Percentiles rank a stretch among this genome's conserved stretches.
phyloP scores from a whole-genome alignment of 2,329 filamentous ascomycete genomes.

The Sphaceloma murrayae region DNA sequence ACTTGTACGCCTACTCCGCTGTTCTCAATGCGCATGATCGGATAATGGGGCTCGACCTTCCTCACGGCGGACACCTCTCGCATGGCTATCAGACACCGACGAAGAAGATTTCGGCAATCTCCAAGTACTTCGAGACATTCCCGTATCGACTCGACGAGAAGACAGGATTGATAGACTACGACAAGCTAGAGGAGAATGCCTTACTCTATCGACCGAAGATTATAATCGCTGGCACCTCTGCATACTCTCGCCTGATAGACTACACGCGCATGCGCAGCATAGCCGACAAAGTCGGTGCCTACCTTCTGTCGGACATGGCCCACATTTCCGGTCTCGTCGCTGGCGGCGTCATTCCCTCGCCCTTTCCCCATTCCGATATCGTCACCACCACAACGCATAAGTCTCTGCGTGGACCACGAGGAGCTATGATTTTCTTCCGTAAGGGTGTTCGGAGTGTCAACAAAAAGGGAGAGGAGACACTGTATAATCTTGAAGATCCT shows the following conservation, averaged over 20 bases:
- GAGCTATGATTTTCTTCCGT: constrained; percentile 99
- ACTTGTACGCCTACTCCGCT: constrained; percentile 81
- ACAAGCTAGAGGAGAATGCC: constrained; percentile 80
- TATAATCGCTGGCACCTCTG: constrained; percentile 90
- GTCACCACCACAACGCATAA: constrained; percentile 99
- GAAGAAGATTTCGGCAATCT: constrained; percentile 78
- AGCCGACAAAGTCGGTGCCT: constrained; percentile 84
- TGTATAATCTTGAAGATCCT: constrained; percentile 88
- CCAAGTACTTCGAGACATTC: constrained; percentile 98
- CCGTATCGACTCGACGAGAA: constrained; percentile 84
- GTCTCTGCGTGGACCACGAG: constrained; percentile 91
- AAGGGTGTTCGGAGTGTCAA: constrained; percentile 88
- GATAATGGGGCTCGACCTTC: constrained; percentile 92
- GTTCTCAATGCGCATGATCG: constrained; percentile 87
- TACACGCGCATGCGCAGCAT: constrained; percentile 95
- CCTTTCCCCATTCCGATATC: constrained; percentile 86
- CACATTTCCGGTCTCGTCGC: constrained; percentile 96
- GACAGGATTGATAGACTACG: constrained; percentile 96
- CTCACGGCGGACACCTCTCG: constrained; percentile 89
- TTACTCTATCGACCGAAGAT: constrained; percentile 91
- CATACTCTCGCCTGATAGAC: constrained; percentile 96
- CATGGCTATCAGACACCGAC: constrained; percentile 95
- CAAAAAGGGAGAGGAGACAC: constrained; percentile 72
- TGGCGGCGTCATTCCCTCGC: constrained; percentile 83
- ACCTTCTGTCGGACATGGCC: constrained; percentile 95